phyloP scores from a whole-genome alignment of 1,284 basidiomycete species.

The Malassezia furfur region DNA sequence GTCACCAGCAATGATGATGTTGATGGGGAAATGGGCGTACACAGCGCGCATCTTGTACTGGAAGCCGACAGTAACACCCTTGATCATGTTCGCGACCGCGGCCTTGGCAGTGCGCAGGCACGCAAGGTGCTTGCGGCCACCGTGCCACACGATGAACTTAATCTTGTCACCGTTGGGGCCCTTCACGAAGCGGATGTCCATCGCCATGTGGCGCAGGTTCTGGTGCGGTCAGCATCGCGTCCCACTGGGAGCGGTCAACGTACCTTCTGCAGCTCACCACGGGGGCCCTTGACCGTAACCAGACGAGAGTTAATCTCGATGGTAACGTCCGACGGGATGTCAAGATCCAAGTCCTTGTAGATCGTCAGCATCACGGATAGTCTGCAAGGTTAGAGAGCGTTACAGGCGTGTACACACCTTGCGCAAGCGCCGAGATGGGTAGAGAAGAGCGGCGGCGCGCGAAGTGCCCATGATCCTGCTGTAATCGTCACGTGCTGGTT shows the following conservation, averaged over 20 bases:
- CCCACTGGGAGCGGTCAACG: slow-evolving; percentile 4
- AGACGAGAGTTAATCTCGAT: slow-evolving; percentile 41
- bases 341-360: slow-evolving; percentile 48
- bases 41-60: slow-evolving; percentile 83
- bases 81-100: slow-evolving; percentile 93
- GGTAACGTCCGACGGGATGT: slow-evolving; percentile 37
- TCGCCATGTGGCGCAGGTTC: slow-evolving; percentile 48
- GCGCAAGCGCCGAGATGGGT: slow-evolving; percentile 17
- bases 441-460: slow-evolving; percentile 7
- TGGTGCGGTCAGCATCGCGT: slow-evolving; percentile 17
- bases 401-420: slow-evolving; percentile 8
- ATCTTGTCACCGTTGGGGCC: slow-evolving; percentile 59
- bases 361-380: slow-evolving; percentile 41
- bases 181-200: slow-evolving; percentile 50
- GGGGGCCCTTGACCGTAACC: slow-evolving; percentile 47
- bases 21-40: slow-evolving; percentile 99
- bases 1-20: slow-evolving; percentile 84
- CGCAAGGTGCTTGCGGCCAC: slow-evolving; percentile 93
- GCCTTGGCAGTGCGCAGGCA: slow-evolving; percentile 93
- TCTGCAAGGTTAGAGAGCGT: slow-evolving; percentile 2
- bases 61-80: slow-evolving; percentile 78
- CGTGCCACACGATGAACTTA: slow-evolving; percentile 93
- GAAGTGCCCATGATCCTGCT: no score
- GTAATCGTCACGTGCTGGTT: slow-evolving; percentile 7
- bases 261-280: slow-evolving; percentile 47